Conservation (phyloP, 2,329 filamentous ascomycete species). For the Fusarium newnesense region DNA sequence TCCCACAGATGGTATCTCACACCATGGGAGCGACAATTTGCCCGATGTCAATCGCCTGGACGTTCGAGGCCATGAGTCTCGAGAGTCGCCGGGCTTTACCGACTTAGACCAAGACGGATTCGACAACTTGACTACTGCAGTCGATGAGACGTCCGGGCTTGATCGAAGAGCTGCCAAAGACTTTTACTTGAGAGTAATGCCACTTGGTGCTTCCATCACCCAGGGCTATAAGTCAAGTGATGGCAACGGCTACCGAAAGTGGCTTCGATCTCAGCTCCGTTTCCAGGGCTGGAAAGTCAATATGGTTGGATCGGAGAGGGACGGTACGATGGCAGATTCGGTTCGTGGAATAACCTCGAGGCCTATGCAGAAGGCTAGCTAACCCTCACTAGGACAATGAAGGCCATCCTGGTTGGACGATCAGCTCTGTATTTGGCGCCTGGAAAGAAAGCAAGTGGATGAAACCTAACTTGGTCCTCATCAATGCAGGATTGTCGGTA, state of each 20-base stretch:
- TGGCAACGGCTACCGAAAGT: not conserved
- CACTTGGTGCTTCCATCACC: not conserved
- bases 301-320: not conserved
- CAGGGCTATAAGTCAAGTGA: not conserved
- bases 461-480: not conserved
- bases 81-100: not conserved
- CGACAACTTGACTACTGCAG: not conserved
- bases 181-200: slow-evolving; percentile 4
- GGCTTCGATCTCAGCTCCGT: not conserved
- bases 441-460: not conserved
- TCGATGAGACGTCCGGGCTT: not conserved
- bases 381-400: not conserved
- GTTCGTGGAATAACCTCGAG: not conserved
- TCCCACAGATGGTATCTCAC: not conserved
- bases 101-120: not conserved
- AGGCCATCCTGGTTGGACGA: not conserved
- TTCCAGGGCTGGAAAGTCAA: not conserved
- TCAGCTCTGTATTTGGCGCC: not conserved
- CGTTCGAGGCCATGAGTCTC: fast-evolving
- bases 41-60: not conserved
- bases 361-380: too few species aligned
- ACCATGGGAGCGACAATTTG: not conserved
- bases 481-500: not conserved
- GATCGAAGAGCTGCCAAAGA: not conserved
- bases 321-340: not conserved